These are phyloP conservation scores for Termitomyces sp. DNA, from an alignment of 768 basidiomycete species.

Conservation along the genomic window DNA sequence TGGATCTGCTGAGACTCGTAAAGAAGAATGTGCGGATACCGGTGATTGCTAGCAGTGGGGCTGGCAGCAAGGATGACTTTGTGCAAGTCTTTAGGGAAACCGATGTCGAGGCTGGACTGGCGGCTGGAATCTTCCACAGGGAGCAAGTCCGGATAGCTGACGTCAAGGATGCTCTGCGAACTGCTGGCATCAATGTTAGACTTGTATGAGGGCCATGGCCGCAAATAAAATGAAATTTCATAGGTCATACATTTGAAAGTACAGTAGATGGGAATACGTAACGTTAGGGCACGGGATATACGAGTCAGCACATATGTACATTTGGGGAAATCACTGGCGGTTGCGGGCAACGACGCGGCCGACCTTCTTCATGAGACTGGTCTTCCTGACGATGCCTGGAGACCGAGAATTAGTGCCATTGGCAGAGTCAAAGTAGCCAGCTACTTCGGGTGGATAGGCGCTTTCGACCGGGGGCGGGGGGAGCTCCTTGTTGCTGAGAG, in stretches of 20 bases:
- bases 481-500: constrained; percentile 46
- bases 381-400: constrained; percentile 58
- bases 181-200: constrained; percentile 45
- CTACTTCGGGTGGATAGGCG: constrained; percentile 20
- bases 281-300: constrained; percentile 8
- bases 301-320: constrained; percentile 7
- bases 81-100: constrained; percentile 79
- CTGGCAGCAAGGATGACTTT: constrained; percentile 80
- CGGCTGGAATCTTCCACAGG: constrained; percentile 96
- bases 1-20: constrained; percentile 73
- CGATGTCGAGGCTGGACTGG: constrained; percentile 83
- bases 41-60: constrained; percentile 92
- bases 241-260: no score
- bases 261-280: no score
- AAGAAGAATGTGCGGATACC: constrained; percentile 78
- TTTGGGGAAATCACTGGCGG: constrained; percentile 21
- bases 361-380: constrained; percentile 77
- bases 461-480: constrained; percentile 33
- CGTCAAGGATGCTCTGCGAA: constrained; percentile 59
- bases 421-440: constrained; percentile 47
- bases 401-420: constrained; percentile 22
- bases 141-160: constrained; percentile 78
- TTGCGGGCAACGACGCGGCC: constrained; percentile 63
- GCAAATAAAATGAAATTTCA: no score
- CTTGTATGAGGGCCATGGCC: no score